phyloP scores from a whole-genome alignment of 768 basidiomycete species.

The Rubroboletus pulcherrimus region DNA sequence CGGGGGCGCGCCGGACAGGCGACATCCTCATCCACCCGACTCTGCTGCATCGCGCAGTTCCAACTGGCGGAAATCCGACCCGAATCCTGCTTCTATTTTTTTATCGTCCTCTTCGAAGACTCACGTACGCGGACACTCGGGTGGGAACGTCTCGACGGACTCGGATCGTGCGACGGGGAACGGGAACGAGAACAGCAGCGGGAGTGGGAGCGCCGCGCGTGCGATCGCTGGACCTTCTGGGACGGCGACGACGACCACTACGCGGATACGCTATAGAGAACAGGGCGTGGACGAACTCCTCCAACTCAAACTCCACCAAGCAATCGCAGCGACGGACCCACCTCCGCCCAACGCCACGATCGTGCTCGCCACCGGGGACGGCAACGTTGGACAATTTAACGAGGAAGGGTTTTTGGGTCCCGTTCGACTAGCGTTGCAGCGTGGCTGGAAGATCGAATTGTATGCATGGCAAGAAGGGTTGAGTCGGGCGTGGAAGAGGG shows the following conservation, averaged over 20 bases:
- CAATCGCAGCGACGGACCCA: slow-evolving; percentile 66
- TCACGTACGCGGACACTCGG: slow-evolving; percentile 15
- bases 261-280: slow-evolving; percentile 67
- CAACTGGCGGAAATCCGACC: slow-evolving; percentile 24
- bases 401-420: slow-evolving; percentile 91
- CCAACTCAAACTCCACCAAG: slow-evolving; percentile 89
- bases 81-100: background rate
- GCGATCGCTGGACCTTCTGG: slow-evolving; percentile 16
- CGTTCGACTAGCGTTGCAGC: slow-evolving; percentile 77
- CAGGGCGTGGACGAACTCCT: slow-evolving; percentile 95
- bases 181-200: background rate
- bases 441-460: slow-evolving; percentile 93
- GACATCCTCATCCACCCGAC: slow-evolving; percentile 13
- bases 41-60: slow-evolving; percentile 9
- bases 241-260: slow-evolving; percentile 15
- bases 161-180: slow-evolving; percentile 18
- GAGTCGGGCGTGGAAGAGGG: slow-evolving; percentile 72
- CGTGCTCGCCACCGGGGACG: slow-evolving; percentile 92
- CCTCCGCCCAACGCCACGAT: slow-evolving; percentile 69
- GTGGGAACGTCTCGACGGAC: slow-evolving; percentile 25
- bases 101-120: slow-evolving; percentile 4
- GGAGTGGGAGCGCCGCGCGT: slow-evolving; percentile 8
- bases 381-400: slow-evolving; percentile 88
- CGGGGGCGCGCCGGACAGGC: slow-evolving; percentile 59
- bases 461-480: slow-evolving; percentile 88